phyloP scores from a whole-genome alignment of 2,329 filamentous ascomycete genomes.

The Didymella exigua region DNA sequence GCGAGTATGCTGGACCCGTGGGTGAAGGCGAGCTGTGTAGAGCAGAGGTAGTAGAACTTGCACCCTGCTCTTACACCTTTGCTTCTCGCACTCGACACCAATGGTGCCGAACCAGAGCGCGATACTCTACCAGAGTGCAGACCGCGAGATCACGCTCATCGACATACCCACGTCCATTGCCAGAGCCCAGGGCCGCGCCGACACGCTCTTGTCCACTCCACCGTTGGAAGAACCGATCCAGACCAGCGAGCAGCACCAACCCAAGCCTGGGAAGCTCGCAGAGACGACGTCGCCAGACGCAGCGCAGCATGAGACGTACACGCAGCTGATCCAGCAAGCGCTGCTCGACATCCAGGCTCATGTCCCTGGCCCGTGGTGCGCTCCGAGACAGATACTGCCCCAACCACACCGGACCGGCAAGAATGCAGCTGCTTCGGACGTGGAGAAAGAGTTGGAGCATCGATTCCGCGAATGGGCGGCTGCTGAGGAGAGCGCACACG shows the following conservation, averaged over 20 bases:
- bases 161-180: slow-evolving; percentile 75
- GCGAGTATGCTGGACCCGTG: not conserved
- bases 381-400: slow-evolving; percentile 30
- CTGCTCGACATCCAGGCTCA: slow-evolving; percentile 41
- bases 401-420: slow-evolving; percentile 22
- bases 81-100: not conserved
- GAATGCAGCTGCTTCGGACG: slow-evolving; percentile 25
- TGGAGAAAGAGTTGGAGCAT: slow-evolving; percentile 38
- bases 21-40: not conserved
- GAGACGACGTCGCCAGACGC: slow-evolving; percentile 44
- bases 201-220: slow-evolving; percentile 54
- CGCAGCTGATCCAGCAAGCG: slow-evolving; percentile 47
- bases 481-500: slow-evolving; percentile 28
- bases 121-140: slow-evolving; percentile 61
- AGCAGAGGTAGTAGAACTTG: not conserved
- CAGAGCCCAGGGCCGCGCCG: slow-evolving; percentile 62
- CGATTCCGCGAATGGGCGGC: slow-evolving; percentile 40
- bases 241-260: slow-evolving; percentile 58
- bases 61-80: not conserved
- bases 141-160: slow-evolving; percentile 61
- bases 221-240: slow-evolving; percentile 56
- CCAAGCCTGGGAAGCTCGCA: slow-evolving; percentile 56
- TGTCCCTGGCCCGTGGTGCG: slow-evolving; percentile 35
- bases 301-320: slow-evolving; percentile 48
- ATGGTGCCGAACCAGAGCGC: slow-evolving; percentile 12